These are phyloP conservation scores for Suillus discolor DNA, from an alignment of 768 basidiomycete genomes.

Conservation along the genomic window DNA sequence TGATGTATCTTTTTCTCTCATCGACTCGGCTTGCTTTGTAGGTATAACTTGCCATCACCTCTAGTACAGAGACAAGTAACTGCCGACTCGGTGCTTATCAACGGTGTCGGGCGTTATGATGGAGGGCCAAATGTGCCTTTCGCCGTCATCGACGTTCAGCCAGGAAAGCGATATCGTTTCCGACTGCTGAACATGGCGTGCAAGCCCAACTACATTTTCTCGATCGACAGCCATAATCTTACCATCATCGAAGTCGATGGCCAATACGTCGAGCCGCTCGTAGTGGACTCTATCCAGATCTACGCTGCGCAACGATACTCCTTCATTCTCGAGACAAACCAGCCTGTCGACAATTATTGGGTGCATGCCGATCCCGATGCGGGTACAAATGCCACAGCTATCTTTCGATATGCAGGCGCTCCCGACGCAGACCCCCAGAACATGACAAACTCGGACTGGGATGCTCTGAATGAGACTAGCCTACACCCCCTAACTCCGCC, in stretches of 20 bases:
- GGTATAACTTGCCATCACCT: neutral
- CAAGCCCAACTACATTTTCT: slow-evolving; percentile 44
- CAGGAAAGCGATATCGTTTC: slow-evolving; percentile 39
- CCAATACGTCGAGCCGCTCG: slow-evolving; percentile 36
- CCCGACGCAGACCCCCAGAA: slow-evolving; percentile 36
- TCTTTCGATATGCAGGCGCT: slow-evolving; percentile 47
- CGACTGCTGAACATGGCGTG: slow-evolving; percentile 47
- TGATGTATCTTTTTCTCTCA: neutral
- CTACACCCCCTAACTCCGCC: neutral
- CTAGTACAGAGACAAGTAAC: neutral
- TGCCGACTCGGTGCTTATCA: slow-evolving; percentile 28
- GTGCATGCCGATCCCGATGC: slow-evolving; percentile 40
- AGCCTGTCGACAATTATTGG: slow-evolving; percentile 45
- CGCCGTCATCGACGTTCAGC: slow-evolving; percentile 38
- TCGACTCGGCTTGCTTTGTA: neutral
- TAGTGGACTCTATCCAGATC: slow-evolving; percentile 45
- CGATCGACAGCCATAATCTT: slow-evolving; percentile 47
- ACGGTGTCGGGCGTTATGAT: slow-evolving; percentile 40
- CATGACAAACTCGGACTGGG: neutral
- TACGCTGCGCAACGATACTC: slow-evolving; percentile 58
- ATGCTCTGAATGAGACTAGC: neutral
- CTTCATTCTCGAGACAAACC: slow-evolving; percentile 41
- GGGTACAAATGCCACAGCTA: slow-evolving; percentile 42
- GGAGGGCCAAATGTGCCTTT: slow-evolving; percentile 36
- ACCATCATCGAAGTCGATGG: slow-evolving; percentile 54